phyloP scores from a whole-genome alignment of 352 stramenopile genomes.

The Phytophthora syringae region DNA sequence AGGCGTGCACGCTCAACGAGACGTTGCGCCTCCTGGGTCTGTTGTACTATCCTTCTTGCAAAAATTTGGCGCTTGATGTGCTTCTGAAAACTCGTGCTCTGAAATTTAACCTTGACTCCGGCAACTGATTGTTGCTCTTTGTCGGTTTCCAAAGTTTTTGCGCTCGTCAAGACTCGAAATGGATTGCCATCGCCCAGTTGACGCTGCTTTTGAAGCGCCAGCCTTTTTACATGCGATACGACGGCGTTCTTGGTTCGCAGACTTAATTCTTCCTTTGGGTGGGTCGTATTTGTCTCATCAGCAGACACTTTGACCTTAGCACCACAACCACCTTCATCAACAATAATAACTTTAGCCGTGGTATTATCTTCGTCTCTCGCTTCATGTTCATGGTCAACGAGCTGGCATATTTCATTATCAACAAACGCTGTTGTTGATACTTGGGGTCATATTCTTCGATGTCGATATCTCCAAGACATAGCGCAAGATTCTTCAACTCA shows the following conservation, averaged over 20 bases:
- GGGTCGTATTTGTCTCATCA: background rate
- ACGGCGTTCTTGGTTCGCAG: constrained; percentile 30
- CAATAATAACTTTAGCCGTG: background rate
- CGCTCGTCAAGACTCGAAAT: background rate
- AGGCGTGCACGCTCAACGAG: constrained; percentile 37
- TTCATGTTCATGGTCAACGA: background rate
- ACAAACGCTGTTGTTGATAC: background rate
- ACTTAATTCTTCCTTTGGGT: constrained; percentile 11
- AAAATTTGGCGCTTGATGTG: constrained; percentile 65
- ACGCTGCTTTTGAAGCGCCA: constrained; percentile 9
- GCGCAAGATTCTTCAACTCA: constrained; percentile 34
- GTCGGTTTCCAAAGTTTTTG: background rate
- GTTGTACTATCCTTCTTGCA: constrained; percentile 33
- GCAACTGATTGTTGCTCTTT: background rate
- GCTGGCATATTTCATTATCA: background rate
- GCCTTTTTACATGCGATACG: constrained; percentile 23
- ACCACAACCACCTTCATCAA: background rate
- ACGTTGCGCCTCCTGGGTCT: constrained; percentile 29
- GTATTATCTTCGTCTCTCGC: background rate
- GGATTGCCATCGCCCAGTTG: background rate
- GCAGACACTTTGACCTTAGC: background rate
- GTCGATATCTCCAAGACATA: constrained; percentile 3
- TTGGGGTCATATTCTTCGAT: background rate
- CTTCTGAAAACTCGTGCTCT: constrained; percentile 58
- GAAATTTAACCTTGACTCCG: constrained; percentile 35